Evolutionary conservation across 192 early-diverging fungal genomes (phyloP), one percentile per base, ranked within the genome.

Genomic region (Umbelopsis sp.): DNA sequence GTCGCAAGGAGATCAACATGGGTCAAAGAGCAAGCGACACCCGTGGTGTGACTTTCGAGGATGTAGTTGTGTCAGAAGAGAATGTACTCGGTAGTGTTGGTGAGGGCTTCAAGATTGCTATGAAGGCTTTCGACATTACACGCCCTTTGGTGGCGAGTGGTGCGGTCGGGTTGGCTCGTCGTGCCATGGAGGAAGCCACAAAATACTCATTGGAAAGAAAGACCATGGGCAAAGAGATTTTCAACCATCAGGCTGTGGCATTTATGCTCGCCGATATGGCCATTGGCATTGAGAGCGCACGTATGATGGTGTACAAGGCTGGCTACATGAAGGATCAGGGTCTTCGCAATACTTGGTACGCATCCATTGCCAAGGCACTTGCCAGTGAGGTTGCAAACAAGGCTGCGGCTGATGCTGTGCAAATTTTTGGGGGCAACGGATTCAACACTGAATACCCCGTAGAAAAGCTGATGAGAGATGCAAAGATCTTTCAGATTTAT

Each of bases 251-350:
- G 81, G 94, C 93, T 30, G 86, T 98, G 48, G 86, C 91, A 2
- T 96, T 96, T 72, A 98, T 96, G 95, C 84, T 98, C 21, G 96
- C 96, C 9, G 95, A 98, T 80, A 96, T 95, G 94, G 96, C 95
- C 41, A 98, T 98, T 66, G 92, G 94, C 72, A 89, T 92, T 55
- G 96, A 98, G 72, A 87, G 94, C 49, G 86, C 95, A 18, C 87
- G 94, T 44, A 85, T 87, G 83, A 88, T 97, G 86, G 95, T 96
- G 52, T 95, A 74, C 20, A 87, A 89, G 70, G 78, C 94, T 30
- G 89, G 87, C 27, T 94, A 89, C 90, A 83, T 94, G 74, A 90
- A 91, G 66, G 96, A 98, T 77, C 88, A 93, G 64, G 90, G 90
- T 66, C 80, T 92, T 66, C 86, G 86, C 76, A 98, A 98, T 86